phyloP scores from a whole-genome alignment of 108 stramenopile genomes.

The Pseudonitzschia multistriata region DNA sequence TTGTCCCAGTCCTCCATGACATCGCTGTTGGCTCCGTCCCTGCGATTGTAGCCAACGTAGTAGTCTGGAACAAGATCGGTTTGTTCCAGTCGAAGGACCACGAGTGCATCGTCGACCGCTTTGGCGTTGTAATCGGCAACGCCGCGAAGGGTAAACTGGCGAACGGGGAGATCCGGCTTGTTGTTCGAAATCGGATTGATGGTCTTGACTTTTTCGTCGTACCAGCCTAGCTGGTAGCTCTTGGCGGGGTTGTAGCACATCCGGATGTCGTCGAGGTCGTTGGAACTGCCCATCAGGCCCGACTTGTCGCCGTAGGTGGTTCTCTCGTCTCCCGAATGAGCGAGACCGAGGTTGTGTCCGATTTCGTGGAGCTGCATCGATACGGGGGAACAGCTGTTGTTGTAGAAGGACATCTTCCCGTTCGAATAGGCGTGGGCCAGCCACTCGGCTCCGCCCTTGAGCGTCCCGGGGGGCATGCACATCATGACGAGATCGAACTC shows the following conservation, averaged over 20 bases:
- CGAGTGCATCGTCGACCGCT: not conserved
- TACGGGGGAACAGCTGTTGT: not conserved
- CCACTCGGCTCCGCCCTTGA: not conserved
- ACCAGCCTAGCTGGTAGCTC: constrained; percentile 52
- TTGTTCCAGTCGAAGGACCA: not conserved
- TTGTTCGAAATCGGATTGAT: not conserved
- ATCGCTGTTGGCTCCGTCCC: constrained; percentile 21
- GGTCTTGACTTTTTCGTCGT: constrained; percentile 7
- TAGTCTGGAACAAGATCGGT: not conserved
- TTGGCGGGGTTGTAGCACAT: constrained; percentile 44
- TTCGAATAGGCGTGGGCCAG: not conserved
- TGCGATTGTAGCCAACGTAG: constrained; percentile 24
- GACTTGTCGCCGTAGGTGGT: constrained; percentile 40
- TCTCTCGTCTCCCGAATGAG: not conserved
- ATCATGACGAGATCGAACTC: not conserved
- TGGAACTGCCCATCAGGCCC: constrained; percentile 51
- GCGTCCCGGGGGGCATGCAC: not conserved
- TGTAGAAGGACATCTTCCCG: too few species aligned
- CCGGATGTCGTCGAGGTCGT: constrained; percentile 13
- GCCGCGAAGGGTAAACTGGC: not conserved
- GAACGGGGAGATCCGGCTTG: not conserved
- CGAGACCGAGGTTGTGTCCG: constrained; percentile 23
- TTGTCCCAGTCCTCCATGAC: constrained; percentile 15
- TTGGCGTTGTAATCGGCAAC: constrained; percentile 22
- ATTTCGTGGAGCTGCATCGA: not conserved